Conservation (phyloP, 106 monocot genomes). For the Allium fistulosum region DNA sequence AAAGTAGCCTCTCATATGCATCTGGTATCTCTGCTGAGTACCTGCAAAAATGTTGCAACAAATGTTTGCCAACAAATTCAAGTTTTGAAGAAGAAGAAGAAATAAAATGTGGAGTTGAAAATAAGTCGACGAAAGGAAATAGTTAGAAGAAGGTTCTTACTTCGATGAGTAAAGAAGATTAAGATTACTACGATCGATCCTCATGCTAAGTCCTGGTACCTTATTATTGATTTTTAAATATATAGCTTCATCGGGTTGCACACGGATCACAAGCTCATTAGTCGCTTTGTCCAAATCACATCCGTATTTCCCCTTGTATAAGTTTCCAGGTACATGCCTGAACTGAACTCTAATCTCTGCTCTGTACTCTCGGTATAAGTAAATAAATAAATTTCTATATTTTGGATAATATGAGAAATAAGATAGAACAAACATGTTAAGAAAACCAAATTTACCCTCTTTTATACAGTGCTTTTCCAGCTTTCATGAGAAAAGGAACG, state of each 20-base stretch:
- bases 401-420: neutral
- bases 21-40: constrained; percentile 90
- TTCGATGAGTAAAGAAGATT: constrained; percentile 65
- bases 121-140: neutral
- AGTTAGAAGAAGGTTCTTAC: constrained; percentile 18
- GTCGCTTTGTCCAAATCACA: constrained; percentile 64
- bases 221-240: constrained; percentile 88
- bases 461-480: constrained; percentile 66
- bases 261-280: constrained; percentile 83
- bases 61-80: neutral
- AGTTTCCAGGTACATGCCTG: constrained; percentile 76
- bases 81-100: neutral
- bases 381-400: too few relatives aligned
- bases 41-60: constrained; percentile 16
- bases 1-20: constrained; percentile 86
- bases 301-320: constrained; percentile 54
- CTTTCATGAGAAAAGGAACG: constrained; percentile 90
- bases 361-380: constrained; percentile 15
- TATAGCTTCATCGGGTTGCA: constrained; percentile 81
- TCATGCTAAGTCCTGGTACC: constrained; percentile 73
- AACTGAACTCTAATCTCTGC: constrained; percentile 90
- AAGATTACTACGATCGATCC: constrained; percentile 65
- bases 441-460: constrained; percentile 25
- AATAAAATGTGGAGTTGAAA: neutral
- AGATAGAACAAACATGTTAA: neutral